Conservation (phyloP, 2,329 filamentous ascomycete species). For the Nectriaceae sp. region DNA sequence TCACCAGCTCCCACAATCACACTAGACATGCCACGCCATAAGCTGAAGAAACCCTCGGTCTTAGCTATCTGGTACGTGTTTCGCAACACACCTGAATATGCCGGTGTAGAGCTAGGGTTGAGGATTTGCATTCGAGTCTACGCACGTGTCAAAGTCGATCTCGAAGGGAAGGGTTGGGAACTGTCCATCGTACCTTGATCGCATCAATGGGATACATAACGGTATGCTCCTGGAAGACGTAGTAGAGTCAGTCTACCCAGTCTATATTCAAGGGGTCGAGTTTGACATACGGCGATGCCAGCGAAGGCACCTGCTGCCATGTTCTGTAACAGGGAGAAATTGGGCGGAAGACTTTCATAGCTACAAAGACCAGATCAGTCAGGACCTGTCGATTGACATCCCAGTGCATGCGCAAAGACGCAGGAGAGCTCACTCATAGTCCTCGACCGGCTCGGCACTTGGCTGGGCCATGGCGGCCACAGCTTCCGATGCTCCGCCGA, state of each 20-base stretch:
- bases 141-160: conserved; percentile 17
- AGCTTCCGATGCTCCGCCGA: conserved; percentile 66
- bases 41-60: conserved; percentile 83
- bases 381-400: conserved; percentile 7
- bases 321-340: conserved; percentile 91
- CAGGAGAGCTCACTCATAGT: conserved; percentile 60
- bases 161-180: not conserved
- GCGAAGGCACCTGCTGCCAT: conserved; percentile 97
- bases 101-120: conserved; percentile 76
- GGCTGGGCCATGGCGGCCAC: conserved; percentile 72
- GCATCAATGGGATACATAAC: conserved; percentile 99
- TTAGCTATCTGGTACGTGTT: conserved; percentile 90
- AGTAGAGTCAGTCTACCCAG: conserved; percentile 19
- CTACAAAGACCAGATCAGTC: conserved; percentile 36
- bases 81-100: conserved; percentile 89
- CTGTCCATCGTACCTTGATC: conserved; percentile 71
- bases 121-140: conserved; percentile 98
- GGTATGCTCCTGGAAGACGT: conserved; percentile 75
- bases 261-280: conserved; percentile 1
- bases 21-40: conserved; percentile 97
- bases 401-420: not conserved
- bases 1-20: conserved; percentile 92
- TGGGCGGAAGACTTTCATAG: conserved; percentile 92
- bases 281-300: conserved; percentile 77
- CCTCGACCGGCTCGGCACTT: conserved; percentile 62